Percentiles rank a stretch among this genome's conserved stretches.
phyloP scores from a whole-genome alignment of 192 early-diverging fungal species.

The Podila minutissima region DNA sequence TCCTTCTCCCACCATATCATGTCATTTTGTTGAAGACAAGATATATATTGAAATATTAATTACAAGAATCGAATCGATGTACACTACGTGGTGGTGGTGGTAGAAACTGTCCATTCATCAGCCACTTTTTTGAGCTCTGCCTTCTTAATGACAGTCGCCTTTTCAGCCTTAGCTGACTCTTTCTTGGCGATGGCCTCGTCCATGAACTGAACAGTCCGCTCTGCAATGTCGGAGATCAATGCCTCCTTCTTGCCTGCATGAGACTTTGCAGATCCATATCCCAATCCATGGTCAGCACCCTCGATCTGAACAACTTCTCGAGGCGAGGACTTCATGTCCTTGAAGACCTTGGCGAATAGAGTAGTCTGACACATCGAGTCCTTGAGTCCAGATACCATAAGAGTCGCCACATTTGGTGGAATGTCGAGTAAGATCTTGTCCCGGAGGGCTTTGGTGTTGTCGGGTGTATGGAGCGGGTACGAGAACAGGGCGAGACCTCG shows the following conservation, averaged over 20 bases:
- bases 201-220: slow-evolving; percentile 25
- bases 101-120: slow-evolving; percentile 32
- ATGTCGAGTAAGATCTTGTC: slow-evolving; percentile 40
- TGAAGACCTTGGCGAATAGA: slow-evolving; percentile 28
- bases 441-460: slow-evolving; percentile 35
- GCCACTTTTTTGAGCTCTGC: slow-evolving; percentile 10
- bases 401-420: slow-evolving; percentile 11
- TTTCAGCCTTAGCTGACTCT: background rate
- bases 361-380: slow-evolving; percentile 37
- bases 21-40: no score
- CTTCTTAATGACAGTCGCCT: background rate
- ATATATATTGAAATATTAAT: no score
- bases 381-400: slow-evolving; percentile 42
- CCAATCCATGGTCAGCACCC: slow-evolving; percentile 38
- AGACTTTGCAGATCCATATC: slow-evolving; percentile 32
- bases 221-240: slow-evolving; percentile 11
- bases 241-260: slow-evolving; percentile 28
- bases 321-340: slow-evolving; percentile 22
- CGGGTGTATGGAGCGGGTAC: slow-evolving; percentile 32
- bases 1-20: no score
- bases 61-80: no score
- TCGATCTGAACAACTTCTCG: slow-evolving; percentile 24
- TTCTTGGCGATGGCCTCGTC: slow-evolving; percentile 23
- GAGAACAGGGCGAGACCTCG: slow-evolving; percentile 21
- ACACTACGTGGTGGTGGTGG: background rate